Conservation (phyloP, 805 yeast species). For the Scheffersomyces ergatensis region DNA sequence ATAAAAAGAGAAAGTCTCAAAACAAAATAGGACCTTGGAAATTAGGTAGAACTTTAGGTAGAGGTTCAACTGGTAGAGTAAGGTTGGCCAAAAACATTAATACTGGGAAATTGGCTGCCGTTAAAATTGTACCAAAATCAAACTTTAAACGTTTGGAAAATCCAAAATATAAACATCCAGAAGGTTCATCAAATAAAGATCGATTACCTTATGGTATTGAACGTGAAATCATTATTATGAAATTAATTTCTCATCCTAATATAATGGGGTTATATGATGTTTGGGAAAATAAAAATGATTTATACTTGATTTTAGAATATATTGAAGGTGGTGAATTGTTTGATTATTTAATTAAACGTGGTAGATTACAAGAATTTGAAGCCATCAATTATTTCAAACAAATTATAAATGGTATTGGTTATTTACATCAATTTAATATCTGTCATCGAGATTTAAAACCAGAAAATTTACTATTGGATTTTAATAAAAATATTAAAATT, state of each 20-base stretch:
- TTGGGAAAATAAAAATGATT: conserved; percentile 81
- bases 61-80: conserved; percentile 97
- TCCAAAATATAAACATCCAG: conserved; percentile 41
- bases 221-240: conserved; percentile 83
- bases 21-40: conserved; percentile 94
- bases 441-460: conserved; percentile 89
- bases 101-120: conserved; percentile 91
- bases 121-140: conserved; percentile 90
- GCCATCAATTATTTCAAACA: conserved; percentile 89
- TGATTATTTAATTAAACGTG: conserved; percentile 85
- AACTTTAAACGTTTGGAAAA: conserved; percentile 51
- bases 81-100: conserved; percentile 82
- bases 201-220: conserved; percentile 80
- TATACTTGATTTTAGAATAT: conserved; percentile 87
- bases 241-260: conserved; percentile 72
- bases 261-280: conserved; percentile 79
- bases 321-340: conserved; percentile 97
- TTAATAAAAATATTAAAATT: conserved; percentile 83
- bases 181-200: conserved; percentile 42
- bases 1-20: conserved; percentile 43
- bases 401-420: conserved; percentile 77
- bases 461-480: conserved; percentile 75
- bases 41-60: conserved; percentile 87
- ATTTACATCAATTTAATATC: conserved; percentile 82
- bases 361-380: conserved; percentile 83